Evolutionary conservation across 2,329 filamentous ascomycete genomes (phyloP).

Genomic region (Cordyceps javanica): DNA sequence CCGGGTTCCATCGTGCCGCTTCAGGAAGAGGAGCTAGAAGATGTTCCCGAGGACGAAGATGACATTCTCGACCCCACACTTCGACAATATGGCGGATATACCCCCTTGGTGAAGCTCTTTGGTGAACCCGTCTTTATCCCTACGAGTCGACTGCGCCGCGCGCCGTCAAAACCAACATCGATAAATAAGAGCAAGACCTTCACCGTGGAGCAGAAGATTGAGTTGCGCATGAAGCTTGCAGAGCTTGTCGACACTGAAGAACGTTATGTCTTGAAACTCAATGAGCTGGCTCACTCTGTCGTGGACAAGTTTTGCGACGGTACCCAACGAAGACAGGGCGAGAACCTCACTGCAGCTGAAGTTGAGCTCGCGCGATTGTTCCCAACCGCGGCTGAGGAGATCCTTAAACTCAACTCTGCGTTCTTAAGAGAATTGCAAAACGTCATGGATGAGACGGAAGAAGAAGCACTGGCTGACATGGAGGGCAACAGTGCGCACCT

Average conservation of each 20-base stretch:
- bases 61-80: conserved; percentile 58
- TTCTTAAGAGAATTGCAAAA: conserved; percentile 73
- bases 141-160: conserved; percentile 75
- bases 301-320: conserved; percentile 73
- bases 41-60: conserved; percentile 56
- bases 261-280: conserved; percentile 83
- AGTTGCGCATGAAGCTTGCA: conserved; percentile 78
- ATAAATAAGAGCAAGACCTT: conserved; percentile 74
- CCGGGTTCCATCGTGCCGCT: conserved; percentile 66
- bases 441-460: conserved; percentile 77
- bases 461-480: conserved; percentile 71
- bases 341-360: conserved; percentile 65
- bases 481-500: conserved; percentile 46
- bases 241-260: conserved; percentile 93
- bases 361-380: conserved; percentile 72
- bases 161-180: conserved; percentile 78
- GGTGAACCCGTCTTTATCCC: conserved; percentile 83
- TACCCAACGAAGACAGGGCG: conserved; percentile 49
- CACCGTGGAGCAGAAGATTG: conserved; percentile 73
- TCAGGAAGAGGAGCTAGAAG: conserved; percentile 52
- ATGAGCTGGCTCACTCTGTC: conserved; percentile 74
- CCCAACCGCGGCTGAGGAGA: conserved; percentile 70
- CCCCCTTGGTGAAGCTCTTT: conserved; percentile 68
- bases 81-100: conserved; percentile 71
- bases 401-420: conserved; percentile 71